These are phyloP conservation scores for Colletotrichum tanaceti DNA, from an alignment of 2,329 filamentous ascomycete species.

Conservation along the genomic window DNA sequence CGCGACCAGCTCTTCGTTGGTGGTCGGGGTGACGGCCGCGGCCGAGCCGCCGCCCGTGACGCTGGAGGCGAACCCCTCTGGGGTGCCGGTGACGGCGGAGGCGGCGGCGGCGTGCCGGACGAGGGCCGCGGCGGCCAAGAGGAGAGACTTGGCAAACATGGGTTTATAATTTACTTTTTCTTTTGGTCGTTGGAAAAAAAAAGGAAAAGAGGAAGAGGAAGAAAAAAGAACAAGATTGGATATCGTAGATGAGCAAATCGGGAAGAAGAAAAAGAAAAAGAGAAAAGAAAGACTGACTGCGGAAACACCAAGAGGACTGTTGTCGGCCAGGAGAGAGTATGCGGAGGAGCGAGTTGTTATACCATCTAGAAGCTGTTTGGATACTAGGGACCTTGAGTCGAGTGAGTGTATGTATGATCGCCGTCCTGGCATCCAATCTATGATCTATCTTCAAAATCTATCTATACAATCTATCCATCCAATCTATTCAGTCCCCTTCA, in stretches of 20 bases:
- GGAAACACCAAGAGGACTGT: background rate
- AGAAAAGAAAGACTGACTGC: slow-evolving; percentile 31
- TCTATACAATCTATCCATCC: too few relatives aligned
- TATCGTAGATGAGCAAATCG: too few relatives aligned
- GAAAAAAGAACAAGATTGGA: too few relatives aligned
- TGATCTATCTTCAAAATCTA: too few relatives aligned
- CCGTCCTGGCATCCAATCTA: too few relatives aligned
- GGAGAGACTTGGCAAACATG: slow-evolving; percentile 36
- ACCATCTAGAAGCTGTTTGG: slow-evolving; percentile 1
- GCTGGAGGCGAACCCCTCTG: slow-evolving; percentile 59
- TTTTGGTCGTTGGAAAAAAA: too few relatives aligned
- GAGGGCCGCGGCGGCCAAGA: slow-evolving; percentile 35
- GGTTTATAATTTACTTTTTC: too few relatives aligned
- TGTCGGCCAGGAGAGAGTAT: background rate
- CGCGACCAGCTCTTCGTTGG: slow-evolving; percentile 66
- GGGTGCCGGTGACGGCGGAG: slow-evolving; percentile 50
- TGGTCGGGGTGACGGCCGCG: slow-evolving; percentile 63
- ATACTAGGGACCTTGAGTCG: slow-evolving; percentile 12
- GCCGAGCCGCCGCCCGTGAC: slow-evolving; percentile 71
- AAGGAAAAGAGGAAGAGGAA: too few relatives aligned
- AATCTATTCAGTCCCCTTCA: too few relatives aligned
- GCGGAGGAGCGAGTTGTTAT: slow-evolving; percentile 21
- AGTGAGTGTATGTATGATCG: too few relatives aligned
- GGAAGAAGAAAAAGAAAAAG: too few relatives aligned
- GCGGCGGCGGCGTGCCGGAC: slow-evolving; percentile 36